These are phyloP conservation scores for Malus orientalis DNA, from an alignment of 306 rosid species.

Conservation along the genomic window DNA sequence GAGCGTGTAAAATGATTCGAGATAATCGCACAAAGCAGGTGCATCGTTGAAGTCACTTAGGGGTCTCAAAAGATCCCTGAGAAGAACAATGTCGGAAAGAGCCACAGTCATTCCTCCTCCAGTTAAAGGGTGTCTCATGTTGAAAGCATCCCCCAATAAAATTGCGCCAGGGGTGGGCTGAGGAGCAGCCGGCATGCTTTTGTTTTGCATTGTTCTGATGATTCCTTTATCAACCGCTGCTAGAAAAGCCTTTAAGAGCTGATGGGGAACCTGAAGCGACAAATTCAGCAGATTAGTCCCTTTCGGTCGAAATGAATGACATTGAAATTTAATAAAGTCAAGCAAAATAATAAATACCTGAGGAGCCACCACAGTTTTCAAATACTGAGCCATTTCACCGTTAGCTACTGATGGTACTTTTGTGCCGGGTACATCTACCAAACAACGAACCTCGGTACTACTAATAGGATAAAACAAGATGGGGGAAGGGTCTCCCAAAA, in stretches of 20 bases:
- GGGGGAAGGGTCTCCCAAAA: conserved; percentile 79
- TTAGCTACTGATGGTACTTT: conserved; percentile 57
- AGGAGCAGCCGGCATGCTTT: conserved; percentile 73
- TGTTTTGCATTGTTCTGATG: conserved; percentile 66
- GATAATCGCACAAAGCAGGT: conserved; percentile 48
- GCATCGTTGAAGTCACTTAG: conserved; percentile 46
- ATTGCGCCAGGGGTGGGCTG: conserved; percentile 63
- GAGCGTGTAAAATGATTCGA: conserved; percentile 72
- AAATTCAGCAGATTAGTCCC: background rate
- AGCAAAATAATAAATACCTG: conserved; percentile 39
- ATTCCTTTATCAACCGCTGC: conserved; percentile 63
- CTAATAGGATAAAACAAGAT: conserved; percentile 66
- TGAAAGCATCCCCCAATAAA: conserved; percentile 77
- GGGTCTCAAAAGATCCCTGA: conserved; percentile 65
- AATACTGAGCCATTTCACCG: conserved; percentile 67
- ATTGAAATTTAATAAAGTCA: background rate
- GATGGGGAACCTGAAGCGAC: conserved; percentile 52
- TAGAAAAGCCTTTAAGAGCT: conserved; percentile 40
- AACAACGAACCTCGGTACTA: conserved; percentile 58
- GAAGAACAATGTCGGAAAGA: conserved; percentile 59
- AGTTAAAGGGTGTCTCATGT: conserved; percentile 87
- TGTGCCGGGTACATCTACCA: conserved; percentile 71
- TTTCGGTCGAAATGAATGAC: background rate
- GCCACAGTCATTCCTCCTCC: conserved; percentile 97
- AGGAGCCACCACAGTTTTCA: conserved; percentile 61